Conservation (phyloP, 805 yeast species). For the Ogataea thermomethanolica region DNA sequence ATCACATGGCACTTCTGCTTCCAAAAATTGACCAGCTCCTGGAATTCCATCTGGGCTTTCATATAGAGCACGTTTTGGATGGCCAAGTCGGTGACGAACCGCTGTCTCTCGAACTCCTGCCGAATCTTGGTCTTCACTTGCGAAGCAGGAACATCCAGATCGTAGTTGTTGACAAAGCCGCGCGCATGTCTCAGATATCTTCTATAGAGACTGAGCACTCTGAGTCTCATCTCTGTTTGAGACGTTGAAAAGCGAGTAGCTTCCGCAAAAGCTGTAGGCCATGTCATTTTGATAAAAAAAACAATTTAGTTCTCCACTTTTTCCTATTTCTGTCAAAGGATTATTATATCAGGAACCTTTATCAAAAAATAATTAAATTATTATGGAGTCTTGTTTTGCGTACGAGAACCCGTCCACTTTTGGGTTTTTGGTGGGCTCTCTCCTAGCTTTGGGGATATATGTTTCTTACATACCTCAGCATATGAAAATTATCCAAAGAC, state of each 20-base stretch:
- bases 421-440: slow-evolving; percentile 47
- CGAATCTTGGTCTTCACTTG: slow-evolving; percentile 78
- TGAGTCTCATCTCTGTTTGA: slow-evolving; percentile 54
- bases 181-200: slow-evolving; percentile 60
- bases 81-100: slow-evolving; percentile 65
- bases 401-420: slow-evolving; percentile 48
- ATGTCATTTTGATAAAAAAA: slow-evolving; percentile 38
- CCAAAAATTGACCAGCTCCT: slow-evolving; percentile 86
- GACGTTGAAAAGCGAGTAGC: slow-evolving; percentile 66
- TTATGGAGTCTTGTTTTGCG: slow-evolving; percentile 34
- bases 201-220: slow-evolving; percentile 71
- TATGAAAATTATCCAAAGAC: slow-evolving; percentile 49
- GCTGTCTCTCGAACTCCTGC: slow-evolving; percentile 83
- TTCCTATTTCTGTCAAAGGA: slow-evolving; percentile 8
- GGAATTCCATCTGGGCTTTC: slow-evolving; percentile 89
- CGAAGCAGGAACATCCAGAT: slow-evolving; percentile 73
- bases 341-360: not conserved
- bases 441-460: slow-evolving; percentile 64
- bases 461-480: slow-evolving; percentile 77
- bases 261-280: slow-evolving; percentile 82
- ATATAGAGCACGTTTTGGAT: slow-evolving; percentile 66
- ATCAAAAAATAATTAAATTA: not conserved
- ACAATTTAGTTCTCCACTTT: slow-evolving; percentile 5
- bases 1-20: slow-evolving; percentile 82
- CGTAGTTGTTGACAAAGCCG: slow-evolving; percentile 55